Evolutionary conservation across 108 stramenopile genomes (phyloP).

Genomic region (Skeletonema tropicum): DNA sequence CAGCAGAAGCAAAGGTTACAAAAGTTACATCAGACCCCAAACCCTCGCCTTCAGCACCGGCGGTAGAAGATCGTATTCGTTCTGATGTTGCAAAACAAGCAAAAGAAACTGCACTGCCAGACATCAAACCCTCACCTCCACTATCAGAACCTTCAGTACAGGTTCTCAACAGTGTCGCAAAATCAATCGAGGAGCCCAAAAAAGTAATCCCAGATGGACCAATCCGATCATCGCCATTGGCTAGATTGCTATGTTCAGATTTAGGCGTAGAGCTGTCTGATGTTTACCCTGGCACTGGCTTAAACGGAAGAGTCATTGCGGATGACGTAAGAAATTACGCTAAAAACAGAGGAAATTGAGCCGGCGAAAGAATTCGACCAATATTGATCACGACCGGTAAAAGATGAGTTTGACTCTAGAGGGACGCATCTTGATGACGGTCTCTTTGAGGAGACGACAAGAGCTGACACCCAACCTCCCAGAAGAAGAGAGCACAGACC

Average conservation of each 20-base stretch:
- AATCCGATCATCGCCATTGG: slow-evolving; percentile 30
- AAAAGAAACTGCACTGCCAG: not conserved
- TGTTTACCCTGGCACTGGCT: slow-evolving; percentile 18
- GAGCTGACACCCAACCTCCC: not conserved
- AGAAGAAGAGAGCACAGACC: not conserved
- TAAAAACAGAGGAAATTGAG: not conserved
- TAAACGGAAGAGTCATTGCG: slow-evolving; percentile 22
- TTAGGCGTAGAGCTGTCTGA: slow-evolving; percentile 12
- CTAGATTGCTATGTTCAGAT: slow-evolving; percentile 16
- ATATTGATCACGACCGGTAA: not conserved
- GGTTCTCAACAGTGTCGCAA: not conserved
- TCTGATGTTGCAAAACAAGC: not conserved
- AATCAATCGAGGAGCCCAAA: not conserved
- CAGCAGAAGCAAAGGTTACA: slow-evolving; percentile 1
- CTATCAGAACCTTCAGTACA: not conserved
- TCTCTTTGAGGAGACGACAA: not conserved
- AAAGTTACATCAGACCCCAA: not conserved
- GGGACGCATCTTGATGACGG: not conserved
- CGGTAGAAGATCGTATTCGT: too few species aligned
- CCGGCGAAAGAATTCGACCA: not conserved
- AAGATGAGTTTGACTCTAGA: not conserved
- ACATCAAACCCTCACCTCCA: not conserved
- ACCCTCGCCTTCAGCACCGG: not conserved
- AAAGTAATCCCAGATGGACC: slow-evolving; percentile 7
- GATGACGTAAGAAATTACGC: slow-evolving; percentile 25